These are phyloP conservation scores for Patellaria atrata DNA, from an alignment of 495 filamentous ascomycete species.

Conservation along the genomic window DNA sequence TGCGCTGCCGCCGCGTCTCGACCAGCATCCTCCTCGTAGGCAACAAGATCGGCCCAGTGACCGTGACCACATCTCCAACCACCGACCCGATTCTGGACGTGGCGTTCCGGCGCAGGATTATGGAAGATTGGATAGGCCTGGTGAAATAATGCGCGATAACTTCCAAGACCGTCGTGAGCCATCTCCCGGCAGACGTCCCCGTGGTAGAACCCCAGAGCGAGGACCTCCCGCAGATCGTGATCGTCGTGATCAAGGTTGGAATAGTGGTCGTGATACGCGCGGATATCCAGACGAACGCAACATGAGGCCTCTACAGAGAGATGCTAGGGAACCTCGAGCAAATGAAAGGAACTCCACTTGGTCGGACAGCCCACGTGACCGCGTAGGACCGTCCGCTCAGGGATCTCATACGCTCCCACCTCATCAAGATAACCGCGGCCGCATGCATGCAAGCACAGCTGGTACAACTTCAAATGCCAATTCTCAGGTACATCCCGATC, in stretches of 20 bases:
- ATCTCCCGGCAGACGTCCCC: conserved; percentile 19
- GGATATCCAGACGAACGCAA: conserved; percentile 17
- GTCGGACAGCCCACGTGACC: conserved; percentile 3
- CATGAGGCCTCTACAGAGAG: conserved; percentile 13
- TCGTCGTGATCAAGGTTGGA: conserved; percentile 13
- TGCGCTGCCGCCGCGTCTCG: conserved; percentile 19
- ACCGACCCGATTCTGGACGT: conserved; percentile 15
- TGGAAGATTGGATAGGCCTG: conserved; percentile 23
- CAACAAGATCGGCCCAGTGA: conserved; percentile 14
- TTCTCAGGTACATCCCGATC: conserved; percentile 5
- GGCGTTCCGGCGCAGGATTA: conserved; percentile 12
- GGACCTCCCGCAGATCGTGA: conserved; percentile 8
- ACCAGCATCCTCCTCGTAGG: conserved; percentile 13
- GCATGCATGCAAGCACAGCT: conserved; percentile 6
- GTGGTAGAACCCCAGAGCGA: conserved; percentile 20
- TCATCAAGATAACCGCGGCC: conserved; percentile 7
- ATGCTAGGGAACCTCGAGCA: conserved; percentile 11
- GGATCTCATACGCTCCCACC: conserved; percentile 4
- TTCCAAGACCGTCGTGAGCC: conserved; percentile 17
- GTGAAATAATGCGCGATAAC: conserved; percentile 14
- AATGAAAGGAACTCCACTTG: conserved; percentile 5
- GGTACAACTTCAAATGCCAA: background rate
- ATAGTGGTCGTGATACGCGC: conserved; percentile 8
- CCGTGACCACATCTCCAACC: conserved; percentile 8
- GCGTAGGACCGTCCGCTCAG: conserved; percentile 8